Percentiles rank a stretch among this genome's conserved stretches.
These are phyloP conservation scores for Globisporangium mamillatum DNA, from an alignment of 352 stramenopile species.

Conservation along the genomic window DNA sequence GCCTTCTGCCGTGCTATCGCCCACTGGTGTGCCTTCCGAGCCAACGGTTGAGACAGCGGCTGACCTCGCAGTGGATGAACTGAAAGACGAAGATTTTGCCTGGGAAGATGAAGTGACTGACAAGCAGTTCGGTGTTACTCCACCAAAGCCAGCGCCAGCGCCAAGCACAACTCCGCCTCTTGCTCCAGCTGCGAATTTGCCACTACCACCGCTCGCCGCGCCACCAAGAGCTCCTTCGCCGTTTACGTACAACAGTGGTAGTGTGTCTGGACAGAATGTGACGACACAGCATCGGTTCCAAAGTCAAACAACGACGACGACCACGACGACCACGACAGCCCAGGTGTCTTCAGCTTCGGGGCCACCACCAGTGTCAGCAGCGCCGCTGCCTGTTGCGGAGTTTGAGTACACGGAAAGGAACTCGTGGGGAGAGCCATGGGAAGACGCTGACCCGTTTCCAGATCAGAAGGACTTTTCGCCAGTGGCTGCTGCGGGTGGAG, in stretches of 20 bases:
- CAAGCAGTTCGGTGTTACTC: slow-evolving; percentile 16
- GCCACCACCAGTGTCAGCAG: slow-evolving; percentile 8
- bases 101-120: slow-evolving; percentile 44
- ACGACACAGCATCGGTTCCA: slow-evolving; percentile 7
- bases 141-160: slow-evolving; percentile 13
- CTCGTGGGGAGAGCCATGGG: slow-evolving; percentile 21
- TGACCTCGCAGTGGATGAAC: slow-evolving; percentile 1
- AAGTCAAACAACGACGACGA: neutral
- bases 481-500: neutral
- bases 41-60: slow-evolving; percentile 25
- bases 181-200: neutral
- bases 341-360: slow-evolving; percentile 6
- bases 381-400: slow-evolving; percentile 16
- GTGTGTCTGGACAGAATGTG: neutral
- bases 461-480: slow-evolving; percentile 10
- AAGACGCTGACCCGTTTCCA: slow-evolving; percentile 9
- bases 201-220: neutral
- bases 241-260: slow-evolving; percentile 6
- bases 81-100: slow-evolving; percentile 36
- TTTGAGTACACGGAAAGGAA: slow-evolving; percentile 18
- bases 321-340: neutral
- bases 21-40: slow-evolving; percentile 47
- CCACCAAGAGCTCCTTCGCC: neutral
- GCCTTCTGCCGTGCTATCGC: slow-evolving; percentile 65
- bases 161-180: neutral